phyloP scores from a whole-genome alignment of 805 yeast species.

The Torulaspora indica region DNA sequence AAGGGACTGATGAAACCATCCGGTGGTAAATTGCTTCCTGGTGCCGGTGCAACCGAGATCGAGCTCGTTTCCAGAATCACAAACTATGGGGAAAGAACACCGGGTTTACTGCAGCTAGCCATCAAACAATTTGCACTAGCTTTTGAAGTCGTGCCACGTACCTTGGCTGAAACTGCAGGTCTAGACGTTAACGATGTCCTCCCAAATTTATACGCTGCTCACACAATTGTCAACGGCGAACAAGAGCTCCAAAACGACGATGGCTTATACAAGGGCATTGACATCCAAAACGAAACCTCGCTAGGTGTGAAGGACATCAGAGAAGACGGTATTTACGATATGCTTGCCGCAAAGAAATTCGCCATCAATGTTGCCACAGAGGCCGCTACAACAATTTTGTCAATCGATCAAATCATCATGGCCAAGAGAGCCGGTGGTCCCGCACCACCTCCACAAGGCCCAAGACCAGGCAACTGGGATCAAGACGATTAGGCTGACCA shows the following conservation, averaged over 20 bases:
- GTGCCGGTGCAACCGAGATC: constrained; percentile 94
- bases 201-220: constrained; percentile 85
- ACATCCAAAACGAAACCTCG: constrained; percentile 68
- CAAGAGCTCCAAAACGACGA: constrained; percentile 20
- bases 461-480: constrained; percentile 93
- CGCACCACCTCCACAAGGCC: constrained; percentile 72
- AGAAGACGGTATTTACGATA: constrained; percentile 68
- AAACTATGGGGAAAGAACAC: constrained; percentile 85
- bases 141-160: constrained; percentile 89
- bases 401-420: constrained; percentile 96
- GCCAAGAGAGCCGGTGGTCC: constrained; percentile 99
- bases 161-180: constrained; percentile 92
- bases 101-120: constrained; percentile 88
- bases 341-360: constrained; percentile 71
- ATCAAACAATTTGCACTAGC: constrained; percentile 92
- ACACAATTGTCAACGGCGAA: constrained; percentile 41
- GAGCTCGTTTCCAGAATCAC: constrained; percentile 78
- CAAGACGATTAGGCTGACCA: constrained; percentile 60
- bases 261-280: constrained; percentile 53
- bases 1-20: constrained; percentile 80
- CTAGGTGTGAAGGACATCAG: constrained; percentile 70
- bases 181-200: constrained; percentile 84
- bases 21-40: constrained; percentile 78
- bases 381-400: constrained; percentile 77
- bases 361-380: constrained; percentile 94